Evolutionary conservation across 2,329 filamentous ascomycete genomes (phyloP).

Genomic region (Keithomyces neogunnii): DNA sequence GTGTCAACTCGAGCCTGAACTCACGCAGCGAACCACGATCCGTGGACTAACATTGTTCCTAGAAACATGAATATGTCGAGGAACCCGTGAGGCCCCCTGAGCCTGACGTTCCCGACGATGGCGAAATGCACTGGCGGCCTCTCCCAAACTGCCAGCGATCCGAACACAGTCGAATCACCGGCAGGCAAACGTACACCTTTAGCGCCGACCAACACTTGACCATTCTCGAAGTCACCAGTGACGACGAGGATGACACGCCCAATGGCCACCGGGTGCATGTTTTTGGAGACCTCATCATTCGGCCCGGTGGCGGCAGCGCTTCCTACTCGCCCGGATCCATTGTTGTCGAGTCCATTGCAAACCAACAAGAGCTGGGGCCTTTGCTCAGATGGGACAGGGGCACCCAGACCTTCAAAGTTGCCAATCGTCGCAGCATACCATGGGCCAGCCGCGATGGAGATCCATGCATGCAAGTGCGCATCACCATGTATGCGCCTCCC

Average conservation of each 20-base stretch:
- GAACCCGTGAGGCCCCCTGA: not conserved
- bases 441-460: not conserved
- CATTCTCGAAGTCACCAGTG: not conserved
- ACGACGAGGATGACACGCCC: not conserved
- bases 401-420: not conserved
- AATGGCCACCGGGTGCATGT: not conserved
- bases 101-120: not conserved
- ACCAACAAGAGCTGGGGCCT: not conserved
- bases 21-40: no score
- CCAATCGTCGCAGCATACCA: not conserved
- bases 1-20: not conserved
- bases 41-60: not conserved
- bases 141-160: not conserved
- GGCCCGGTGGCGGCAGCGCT: not conserved
- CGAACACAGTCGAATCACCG: not conserved
- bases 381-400: not conserved
- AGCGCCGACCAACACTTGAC: not conserved
- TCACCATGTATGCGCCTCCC: not conserved
- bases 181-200: not conserved
- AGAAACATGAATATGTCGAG: not conserved
- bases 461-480: not conserved
- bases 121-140: not conserved
- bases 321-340: not conserved
- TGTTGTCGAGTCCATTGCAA: not conserved
- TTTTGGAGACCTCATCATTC: not conserved